Percentiles rank a stretch among this genome's conserved stretches.
Conservation (phyloP, 192 early-diverging fungal genomes). For the Mortierella antarctica region DNA sequence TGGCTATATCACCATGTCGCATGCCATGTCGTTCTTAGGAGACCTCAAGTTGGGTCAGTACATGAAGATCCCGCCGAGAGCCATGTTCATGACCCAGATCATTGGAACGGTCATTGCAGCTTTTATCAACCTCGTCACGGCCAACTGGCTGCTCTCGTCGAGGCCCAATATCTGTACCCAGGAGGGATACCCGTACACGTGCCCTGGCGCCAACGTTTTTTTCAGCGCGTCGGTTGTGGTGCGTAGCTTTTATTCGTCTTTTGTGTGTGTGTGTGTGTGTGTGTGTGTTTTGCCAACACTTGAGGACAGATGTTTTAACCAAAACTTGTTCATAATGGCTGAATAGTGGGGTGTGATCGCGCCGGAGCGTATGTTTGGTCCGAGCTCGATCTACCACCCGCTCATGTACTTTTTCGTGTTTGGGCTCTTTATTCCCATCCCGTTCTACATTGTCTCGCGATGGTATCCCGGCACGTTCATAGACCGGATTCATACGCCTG, state of each 20-base stretch:
- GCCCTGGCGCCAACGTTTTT: constrained; percentile 62
- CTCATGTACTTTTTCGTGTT: constrained; percentile 56
- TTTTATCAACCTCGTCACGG: constrained; percentile 58
- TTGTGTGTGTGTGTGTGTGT: too few relatives aligned
- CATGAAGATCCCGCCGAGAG: constrained; percentile 77
- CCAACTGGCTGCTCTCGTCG: constrained; percentile 59
- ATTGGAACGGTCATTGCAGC: constrained; percentile 65
- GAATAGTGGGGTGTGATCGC: constrained; percentile 69
- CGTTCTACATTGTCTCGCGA: constrained; percentile 49
- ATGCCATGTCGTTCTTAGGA: constrained; percentile 76
- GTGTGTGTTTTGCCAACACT: too few relatives aligned
- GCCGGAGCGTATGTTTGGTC: constrained; percentile 64
- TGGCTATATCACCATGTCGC: constrained; percentile 70
- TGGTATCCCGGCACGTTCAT: constrained; percentile 45
- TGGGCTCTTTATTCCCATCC: constrained; percentile 49
- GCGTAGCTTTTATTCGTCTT: too few relatives aligned
- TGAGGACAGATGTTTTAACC: too few relatives aligned
- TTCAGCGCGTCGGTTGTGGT: constrained; percentile 66
- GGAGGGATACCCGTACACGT: constrained; percentile 60
- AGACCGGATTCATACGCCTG: constrained; percentile 64
- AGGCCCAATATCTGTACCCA: constrained; percentile 59
- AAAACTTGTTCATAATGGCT: too few relatives aligned
- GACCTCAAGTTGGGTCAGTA: constrained; percentile 86
- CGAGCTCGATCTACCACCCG: constrained; percentile 48
- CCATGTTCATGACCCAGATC: constrained; percentile 72